Conservation (phyloP, 305 asterid genomes). For the Fraxinus ornus region DNA sequence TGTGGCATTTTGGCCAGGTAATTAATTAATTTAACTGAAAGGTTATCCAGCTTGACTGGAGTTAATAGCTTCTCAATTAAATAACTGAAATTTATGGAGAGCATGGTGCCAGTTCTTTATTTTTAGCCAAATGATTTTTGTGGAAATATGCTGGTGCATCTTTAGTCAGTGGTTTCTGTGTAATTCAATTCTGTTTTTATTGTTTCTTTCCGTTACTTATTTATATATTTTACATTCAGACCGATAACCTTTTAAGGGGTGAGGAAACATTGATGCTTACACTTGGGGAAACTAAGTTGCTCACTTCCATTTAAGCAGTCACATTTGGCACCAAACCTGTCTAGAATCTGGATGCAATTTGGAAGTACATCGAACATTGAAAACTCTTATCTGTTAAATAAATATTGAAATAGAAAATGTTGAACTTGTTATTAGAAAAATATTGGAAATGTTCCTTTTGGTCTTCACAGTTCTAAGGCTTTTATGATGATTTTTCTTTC, state of each 20-base stretch:
- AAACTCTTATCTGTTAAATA: neutral
- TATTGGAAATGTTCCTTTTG: neutral
- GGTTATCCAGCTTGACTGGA: neutral
- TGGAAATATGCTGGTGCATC: neutral
- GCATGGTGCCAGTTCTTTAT: neutral
- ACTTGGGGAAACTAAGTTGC: neutral
- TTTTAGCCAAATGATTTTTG: neutral
- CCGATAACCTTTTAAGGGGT: neutral
- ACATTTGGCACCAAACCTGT: neutral
- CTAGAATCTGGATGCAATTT: neutral
- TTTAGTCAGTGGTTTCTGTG: neutral
- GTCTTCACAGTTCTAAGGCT: neutral
- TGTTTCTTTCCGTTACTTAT: neutral
- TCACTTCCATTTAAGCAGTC: neutral
- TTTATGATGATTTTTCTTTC: neutral
- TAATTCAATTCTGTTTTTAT: neutral
- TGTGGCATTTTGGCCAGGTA: slow-evolving; percentile 99
- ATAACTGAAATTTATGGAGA: neutral
- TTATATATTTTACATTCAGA: neutral
- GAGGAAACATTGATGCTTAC: neutral
- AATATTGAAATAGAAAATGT: neutral
- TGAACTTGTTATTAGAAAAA: neutral
- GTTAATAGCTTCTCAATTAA: neutral
- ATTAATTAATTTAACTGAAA: slow-evolving; percentile 4
- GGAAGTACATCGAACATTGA: neutral